These are phyloP conservation scores for Symbiodinium pilosum DNA, from an alignment of 73 alveolate genomes.

Conservation along the genomic window DNA sequence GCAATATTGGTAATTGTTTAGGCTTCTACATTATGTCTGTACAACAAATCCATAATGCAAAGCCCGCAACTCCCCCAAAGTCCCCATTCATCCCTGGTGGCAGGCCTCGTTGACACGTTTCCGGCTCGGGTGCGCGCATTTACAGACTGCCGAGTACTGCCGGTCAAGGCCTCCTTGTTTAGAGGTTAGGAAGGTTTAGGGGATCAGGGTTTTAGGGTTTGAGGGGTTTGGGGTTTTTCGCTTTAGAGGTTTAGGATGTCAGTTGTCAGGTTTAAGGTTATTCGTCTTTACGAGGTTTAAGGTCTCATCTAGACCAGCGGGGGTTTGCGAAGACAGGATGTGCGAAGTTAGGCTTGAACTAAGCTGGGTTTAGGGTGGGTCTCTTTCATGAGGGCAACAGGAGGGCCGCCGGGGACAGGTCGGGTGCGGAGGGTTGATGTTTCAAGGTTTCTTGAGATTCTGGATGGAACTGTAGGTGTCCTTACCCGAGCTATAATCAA, in stretches of 20 bases:
- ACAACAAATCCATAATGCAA: background rate
- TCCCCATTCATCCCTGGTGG: background rate
- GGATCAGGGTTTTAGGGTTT: background rate
- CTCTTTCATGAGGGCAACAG: background rate
- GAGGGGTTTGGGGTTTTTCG: background rate
- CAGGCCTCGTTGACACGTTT: background rate
- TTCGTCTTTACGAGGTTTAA: too few relatives aligned
- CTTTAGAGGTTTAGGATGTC: background rate
- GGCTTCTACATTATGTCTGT: background rate
- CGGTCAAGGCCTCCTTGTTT: background rate
- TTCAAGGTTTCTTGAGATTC: too few relatives aligned
- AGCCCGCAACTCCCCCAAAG: background rate
- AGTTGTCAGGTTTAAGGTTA: background rate
- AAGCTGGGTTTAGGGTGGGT: background rate
- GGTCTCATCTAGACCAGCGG: background rate
- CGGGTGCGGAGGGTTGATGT: too few relatives aligned
- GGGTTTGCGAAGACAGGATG: background rate
- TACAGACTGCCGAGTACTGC: background rate
- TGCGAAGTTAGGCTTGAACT: background rate
- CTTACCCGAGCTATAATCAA: too few relatives aligned
- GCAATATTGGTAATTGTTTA: background rate
- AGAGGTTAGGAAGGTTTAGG: background rate
- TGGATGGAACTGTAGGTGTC: too few relatives aligned
- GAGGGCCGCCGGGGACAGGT: too few relatives aligned
- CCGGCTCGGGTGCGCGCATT: conserved; percentile 20